These are phyloP conservation scores for Xylaria sp. DNA, from an alignment of 2,329 filamentous ascomycete genomes.

Conservation along the genomic window DNA sequence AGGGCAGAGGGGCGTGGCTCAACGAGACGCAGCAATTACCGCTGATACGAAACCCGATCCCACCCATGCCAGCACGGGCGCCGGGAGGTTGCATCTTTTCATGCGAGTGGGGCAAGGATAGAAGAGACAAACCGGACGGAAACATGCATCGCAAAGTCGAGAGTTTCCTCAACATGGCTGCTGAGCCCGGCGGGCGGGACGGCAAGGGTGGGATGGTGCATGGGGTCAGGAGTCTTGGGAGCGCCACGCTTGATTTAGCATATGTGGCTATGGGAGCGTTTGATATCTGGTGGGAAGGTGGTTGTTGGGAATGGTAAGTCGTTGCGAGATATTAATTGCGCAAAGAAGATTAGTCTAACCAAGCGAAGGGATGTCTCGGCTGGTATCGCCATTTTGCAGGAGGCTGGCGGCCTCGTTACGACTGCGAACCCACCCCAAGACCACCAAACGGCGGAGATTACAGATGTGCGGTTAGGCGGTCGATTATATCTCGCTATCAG, in stretches of 20 bases:
- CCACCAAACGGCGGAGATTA: conserved; percentile 63
- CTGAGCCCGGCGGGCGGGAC: conserved; percentile 68
- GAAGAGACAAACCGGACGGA: conserved; percentile 71
- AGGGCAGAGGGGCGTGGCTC: conserved; percentile 74
- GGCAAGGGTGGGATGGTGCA: conserved; percentile 84
- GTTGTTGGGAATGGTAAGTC: conserved; percentile 79
- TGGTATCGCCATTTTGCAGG: conserved; percentile 75
- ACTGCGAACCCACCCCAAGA: conserved; percentile 76
- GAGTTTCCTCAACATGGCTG: conserved; percentile 79
- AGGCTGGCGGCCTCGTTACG: conserved; percentile 79
- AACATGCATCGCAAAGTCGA: conserved; percentile 78
- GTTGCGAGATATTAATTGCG: not conserved
- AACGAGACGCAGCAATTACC: conserved; percentile 73
- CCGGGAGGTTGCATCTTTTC: conserved; percentile 77
- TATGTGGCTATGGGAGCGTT: conserved; percentile 80
- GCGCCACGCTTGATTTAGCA: conserved; percentile 77
- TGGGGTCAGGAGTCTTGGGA: conserved; percentile 76
- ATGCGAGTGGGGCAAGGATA: conserved; percentile 84
- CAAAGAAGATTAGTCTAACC: not conserved
- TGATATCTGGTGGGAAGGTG: conserved; percentile 86
- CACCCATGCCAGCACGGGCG: conserved; percentile 70
- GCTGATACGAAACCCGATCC: conserved; percentile 68
- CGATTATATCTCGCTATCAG: conserved; percentile 76
- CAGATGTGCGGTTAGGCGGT: conserved; percentile 71
- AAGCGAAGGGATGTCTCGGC: conserved; percentile 74